phyloP scores from a whole-genome alignment of 306 rosid species.

The Gleditsia sinensis region DNA sequence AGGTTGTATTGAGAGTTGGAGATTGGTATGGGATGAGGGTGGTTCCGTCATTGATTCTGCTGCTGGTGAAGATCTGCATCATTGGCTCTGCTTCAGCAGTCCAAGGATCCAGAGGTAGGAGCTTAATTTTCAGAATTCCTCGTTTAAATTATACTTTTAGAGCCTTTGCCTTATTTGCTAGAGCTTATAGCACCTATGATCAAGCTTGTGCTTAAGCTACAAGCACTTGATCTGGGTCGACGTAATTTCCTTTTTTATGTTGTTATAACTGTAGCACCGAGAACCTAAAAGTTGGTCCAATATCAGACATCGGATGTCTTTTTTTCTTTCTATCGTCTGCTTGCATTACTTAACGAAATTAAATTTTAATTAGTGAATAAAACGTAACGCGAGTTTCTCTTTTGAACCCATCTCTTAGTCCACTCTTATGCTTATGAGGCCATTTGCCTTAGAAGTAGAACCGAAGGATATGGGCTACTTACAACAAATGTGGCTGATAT shows the following conservation, averaged over 20 bases:
- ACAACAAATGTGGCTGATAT: slow-evolving; percentile 10
- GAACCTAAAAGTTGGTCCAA: slow-evolving; percentile 14
- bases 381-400: not conserved
- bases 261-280: not conserved
- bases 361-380: not conserved
- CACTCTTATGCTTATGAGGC: not conserved
- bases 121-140: slow-evolving; percentile 26
- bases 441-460: not conserved
- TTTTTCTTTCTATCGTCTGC: not conserved
- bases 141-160: not conserved
- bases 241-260: not conserved
- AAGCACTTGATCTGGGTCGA: slow-evolving; percentile 35
- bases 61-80: slow-evolving; percentile 57
- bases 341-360: slow-evolving; percentile 27
- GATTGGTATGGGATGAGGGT: slow-evolving; percentile 60
- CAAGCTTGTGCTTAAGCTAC: slow-evolving; percentile 16
- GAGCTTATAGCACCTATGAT: not conserved
- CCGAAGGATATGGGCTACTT: slow-evolving; percentile 4
- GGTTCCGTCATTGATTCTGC: slow-evolving; percentile 49
- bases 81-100: slow-evolving; percentile 52
- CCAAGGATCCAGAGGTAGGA: slow-evolving; percentile 73
- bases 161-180: not conserved
- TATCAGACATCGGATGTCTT: not conserved
- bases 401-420: not conserved
- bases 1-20: slow-evolving; percentile 37